These are phyloP conservation scores for Mycena citricolor DNA, from an alignment of 1,284 basidiomycete genomes.

Conservation along the genomic window DNA sequence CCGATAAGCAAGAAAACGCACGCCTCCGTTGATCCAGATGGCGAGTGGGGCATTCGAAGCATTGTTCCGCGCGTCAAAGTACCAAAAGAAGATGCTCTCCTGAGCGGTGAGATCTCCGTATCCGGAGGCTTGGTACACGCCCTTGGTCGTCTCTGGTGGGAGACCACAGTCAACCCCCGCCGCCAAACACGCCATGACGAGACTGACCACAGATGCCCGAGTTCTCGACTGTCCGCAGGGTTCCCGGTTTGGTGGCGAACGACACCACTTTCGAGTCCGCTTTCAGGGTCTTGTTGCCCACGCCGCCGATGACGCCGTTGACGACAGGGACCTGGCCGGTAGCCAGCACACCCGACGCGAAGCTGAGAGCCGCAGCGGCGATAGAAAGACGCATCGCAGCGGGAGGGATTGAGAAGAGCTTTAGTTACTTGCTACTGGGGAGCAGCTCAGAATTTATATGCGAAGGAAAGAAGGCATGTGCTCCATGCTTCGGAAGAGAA, in stretches of 20 bases:
- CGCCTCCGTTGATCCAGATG: constrained; percentile 68
- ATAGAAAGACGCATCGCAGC: no score
- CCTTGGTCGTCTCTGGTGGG: constrained; percentile 50
- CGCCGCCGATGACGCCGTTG: constrained; percentile 45
- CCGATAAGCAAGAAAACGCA: constrained; percentile 30
- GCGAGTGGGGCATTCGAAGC: constrained; percentile 55
- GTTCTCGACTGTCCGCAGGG: constrained; percentile 52
- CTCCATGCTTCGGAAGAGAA: no score
- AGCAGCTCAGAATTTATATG: no score
- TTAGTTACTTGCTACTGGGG: no score
- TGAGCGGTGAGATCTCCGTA: constrained; percentile 55
- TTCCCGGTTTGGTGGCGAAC: constrained; percentile 44
- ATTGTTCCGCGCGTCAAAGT: constrained; percentile 61
- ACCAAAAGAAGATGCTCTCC: constrained; percentile 69
- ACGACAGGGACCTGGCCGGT: constrained; percentile 43
- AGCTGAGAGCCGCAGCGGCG: no score
- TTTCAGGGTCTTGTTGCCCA: constrained; percentile 29
- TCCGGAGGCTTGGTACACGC: constrained; percentile 58
- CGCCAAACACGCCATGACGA: constrained; percentile 20
- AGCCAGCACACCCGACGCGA: no score
- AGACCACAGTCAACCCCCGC: constrained; percentile 6
- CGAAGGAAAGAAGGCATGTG: no score
- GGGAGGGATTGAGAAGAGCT: no score
- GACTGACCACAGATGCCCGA: constrained; percentile 60
- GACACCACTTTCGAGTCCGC: constrained; percentile 20